Evolutionary conservation across 805 yeast species (phyloP).

Genomic region (Metschnikowia henanensis): DNA sequence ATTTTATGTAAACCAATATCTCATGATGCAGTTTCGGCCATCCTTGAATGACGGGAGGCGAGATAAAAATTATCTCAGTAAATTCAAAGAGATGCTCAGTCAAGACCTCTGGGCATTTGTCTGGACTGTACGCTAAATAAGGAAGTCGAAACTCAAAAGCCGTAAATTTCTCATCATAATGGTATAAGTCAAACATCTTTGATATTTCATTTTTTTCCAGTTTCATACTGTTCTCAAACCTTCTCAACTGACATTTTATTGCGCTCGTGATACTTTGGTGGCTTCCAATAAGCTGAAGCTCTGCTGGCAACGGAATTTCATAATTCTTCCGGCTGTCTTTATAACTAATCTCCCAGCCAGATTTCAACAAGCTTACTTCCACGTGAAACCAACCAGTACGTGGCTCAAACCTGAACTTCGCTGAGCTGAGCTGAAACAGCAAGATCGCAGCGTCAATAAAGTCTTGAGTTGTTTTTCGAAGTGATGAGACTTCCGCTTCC

Average conservation of each 20-base stretch:
- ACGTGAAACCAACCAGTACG: conserved; percentile 7
- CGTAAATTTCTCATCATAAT: background rate
- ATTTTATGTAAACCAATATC: background rate
- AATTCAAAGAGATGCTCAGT: background rate
- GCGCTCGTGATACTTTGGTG: background rate
- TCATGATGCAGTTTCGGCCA: background rate
- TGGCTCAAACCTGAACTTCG: conserved; percentile 1
- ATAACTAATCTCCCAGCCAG: background rate
- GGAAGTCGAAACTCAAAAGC: background rate
- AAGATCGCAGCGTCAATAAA: too few relatives aligned
- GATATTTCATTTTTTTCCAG: background rate
- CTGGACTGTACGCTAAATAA: background rate
- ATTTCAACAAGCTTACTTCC: background rate
- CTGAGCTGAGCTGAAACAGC: too few relatives aligned
- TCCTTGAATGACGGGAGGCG: background rate
- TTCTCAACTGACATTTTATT: background rate
- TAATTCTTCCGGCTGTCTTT: too few relatives aligned
- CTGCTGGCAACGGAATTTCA: background rate
- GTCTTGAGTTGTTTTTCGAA: too few relatives aligned
- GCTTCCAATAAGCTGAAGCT: background rate
- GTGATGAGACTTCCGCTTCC: too few relatives aligned
- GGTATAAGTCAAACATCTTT: background rate
- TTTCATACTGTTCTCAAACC: background rate
- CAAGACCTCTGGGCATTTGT: background rate
- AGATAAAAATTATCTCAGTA: background rate